Percentiles rank a stretch among this genome's conserved stretches.
These are phyloP conservation scores for Przewalskia tangutica DNA, from an alignment of 257 asterid species.

Conservation along the genomic window DNA sequence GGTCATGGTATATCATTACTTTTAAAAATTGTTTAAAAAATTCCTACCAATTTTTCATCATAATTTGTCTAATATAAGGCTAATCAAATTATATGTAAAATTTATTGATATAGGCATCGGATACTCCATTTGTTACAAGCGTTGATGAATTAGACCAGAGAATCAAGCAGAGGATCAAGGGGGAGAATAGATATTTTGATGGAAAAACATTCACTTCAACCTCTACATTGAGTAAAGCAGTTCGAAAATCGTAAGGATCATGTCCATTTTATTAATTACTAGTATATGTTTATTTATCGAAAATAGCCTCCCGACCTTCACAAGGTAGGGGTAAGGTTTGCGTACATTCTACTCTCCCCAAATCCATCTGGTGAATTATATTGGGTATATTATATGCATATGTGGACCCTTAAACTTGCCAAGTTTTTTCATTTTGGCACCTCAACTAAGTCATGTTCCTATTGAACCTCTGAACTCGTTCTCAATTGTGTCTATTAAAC, in stretches of 20 bases:
- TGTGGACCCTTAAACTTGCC: too few relatives aligned
- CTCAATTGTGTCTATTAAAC: too few relatives aligned
- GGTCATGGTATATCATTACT: conserved; percentile 72
- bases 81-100: neutral
- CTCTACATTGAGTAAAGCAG: conserved; percentile 83
- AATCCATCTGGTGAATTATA: too few relatives aligned
- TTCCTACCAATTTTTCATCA: neutral
- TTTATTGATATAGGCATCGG: conserved; percentile 54
- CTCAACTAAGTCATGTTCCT: too few relatives aligned
- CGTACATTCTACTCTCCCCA: too few relatives aligned
- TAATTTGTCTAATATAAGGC: neutral
- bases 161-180: conserved; percentile 61
- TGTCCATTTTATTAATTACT: too few relatives aligned
- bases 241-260: conserved; percentile 58
- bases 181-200: conserved; percentile 72
- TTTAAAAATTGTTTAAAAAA: neutral
- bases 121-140: conserved; percentile 35
- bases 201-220: conserved; percentile 78
- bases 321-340: too few relatives aligned
- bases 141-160: conserved; percentile 67
- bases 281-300: neutral
- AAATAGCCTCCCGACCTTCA: too few relatives aligned
- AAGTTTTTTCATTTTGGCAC: too few relatives aligned
- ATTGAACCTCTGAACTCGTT: too few relatives aligned
- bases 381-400: too few relatives aligned